phyloP scores from a whole-genome alignment of 768 basidiomycete species.

The Steccherinum ochraceum region DNA sequence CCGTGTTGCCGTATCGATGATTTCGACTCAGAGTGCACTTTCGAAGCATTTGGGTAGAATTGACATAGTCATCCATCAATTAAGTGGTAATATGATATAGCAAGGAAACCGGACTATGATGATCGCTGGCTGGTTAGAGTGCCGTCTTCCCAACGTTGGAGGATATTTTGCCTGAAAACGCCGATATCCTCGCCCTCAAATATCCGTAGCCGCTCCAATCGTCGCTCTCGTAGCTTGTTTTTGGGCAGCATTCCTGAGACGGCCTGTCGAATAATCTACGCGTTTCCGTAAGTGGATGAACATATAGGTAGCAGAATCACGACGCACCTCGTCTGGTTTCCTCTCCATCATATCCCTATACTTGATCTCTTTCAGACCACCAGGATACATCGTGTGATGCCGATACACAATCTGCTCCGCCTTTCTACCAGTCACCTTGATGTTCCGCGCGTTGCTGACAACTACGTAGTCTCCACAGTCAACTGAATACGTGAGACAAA shows the following conservation, averaged over 20 bases:
- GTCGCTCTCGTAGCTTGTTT: conserved; percentile 87
- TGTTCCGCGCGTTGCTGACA: conserved; percentile 80
- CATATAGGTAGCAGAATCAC: background rate
- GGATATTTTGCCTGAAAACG: conserved; percentile 65
- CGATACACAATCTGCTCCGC: conserved; percentile 80
- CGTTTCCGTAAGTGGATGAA: background rate
- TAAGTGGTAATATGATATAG: too few species aligned
- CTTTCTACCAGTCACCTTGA: conserved; percentile 88
- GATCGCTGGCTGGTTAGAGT: conserved; percentile 32
- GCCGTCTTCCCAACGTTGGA: conserved; percentile 83
- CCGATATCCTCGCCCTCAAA: conserved; percentile 80
- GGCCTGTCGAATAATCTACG: conserved; percentile 88
- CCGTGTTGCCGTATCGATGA: too few species aligned
- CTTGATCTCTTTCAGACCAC: conserved; percentile 87
- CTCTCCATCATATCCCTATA: conserved; percentile 79
- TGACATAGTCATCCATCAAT: too few species aligned
- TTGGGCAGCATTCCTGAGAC: conserved; percentile 99
- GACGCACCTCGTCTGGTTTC: conserved; percentile 83
- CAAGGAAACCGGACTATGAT: too few species aligned
- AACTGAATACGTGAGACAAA: conserved; percentile 36
- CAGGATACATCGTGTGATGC: conserved; percentile 89
- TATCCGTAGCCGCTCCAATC: conserved; percentile 83
- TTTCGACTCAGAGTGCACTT: too few species aligned
- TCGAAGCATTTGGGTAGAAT: too few species aligned
- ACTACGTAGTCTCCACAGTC: conserved; percentile 98